Base-by-base conservation (phyloP, 1,139 yeast genomes). In the Nakaseomyces bracarensis region DNA sequence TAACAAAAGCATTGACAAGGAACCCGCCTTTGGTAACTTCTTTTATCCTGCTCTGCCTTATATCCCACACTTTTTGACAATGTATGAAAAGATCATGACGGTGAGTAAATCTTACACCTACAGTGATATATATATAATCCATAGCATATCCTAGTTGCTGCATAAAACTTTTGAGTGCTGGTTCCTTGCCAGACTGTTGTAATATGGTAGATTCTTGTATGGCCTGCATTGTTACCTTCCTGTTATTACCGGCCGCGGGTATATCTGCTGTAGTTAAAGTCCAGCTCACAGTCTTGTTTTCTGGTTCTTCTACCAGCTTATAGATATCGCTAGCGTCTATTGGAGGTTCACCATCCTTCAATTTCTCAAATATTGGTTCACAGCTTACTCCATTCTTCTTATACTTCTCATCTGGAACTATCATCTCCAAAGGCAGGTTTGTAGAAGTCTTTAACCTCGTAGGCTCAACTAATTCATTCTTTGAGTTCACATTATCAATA, bases 231-330 rank as follows among this genome's bases (percentile, higher is more conserved):
- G 68, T 72, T 48, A 72, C 80, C 64, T 72, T 73, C 56, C 75
- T 75, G 37, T 48, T 54, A 47, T 73, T 83, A 7, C 96, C 96
- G 3, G 94, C 95, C 26, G 83, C 80, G 1, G 96, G 96, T 13
- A 86, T 81, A 63, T 87, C 96, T 7, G 79, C 69, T 18, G 82
- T 70, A 50, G 78, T 82, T 22, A 86, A 54, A 1, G 80, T 71
- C 94, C 95, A 83, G 7, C 14, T 42, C 40, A 13, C 25, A 15
- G 9, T 27, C 23, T 8, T 23, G 25, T 22, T 27, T 11, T 2
- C 20, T 3, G 28, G 14, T 13, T 22, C 36, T 4, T 39, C 25
- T 3, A 44, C 34, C 29, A 44, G 29, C 11, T 36, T 14, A n/a
- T 36, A 15, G 3, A 42, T 10, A 3, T 14, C 10, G 7, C 14